Evolutionary conservation across 2,329 filamentous ascomycete species (phyloP), one percentile per base, ranked within the genome.

Genomic region (Apiospora aurea): DNA sequence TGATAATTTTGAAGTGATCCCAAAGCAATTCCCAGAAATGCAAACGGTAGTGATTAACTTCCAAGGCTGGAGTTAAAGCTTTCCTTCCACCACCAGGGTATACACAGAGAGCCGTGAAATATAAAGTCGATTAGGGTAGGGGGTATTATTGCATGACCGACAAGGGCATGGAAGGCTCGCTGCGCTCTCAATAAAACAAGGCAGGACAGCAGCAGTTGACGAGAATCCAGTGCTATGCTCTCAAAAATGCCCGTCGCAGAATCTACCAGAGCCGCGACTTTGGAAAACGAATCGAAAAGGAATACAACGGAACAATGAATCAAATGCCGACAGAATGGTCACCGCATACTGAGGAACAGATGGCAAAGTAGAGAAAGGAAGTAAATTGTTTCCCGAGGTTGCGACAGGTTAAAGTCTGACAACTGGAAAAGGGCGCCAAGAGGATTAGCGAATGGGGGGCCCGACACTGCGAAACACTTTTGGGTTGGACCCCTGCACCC

Each of bases 41-140:
- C 26, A 24, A 41, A 41, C 34, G 34, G 8, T 13, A 41, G 24
- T 0, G n/a, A 38, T 21, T 11, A 61, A 26, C 34, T 41, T 41
- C 29, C 7, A 34, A 41, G 34, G 6, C 34, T 41, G 34, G 6
- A 64, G 34, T 7, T 41, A 14, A 41, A 41, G 57, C 57, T 64
- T 41, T 64, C 57, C 18, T 64, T 64, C 21, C 57, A 64, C 57
- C 57, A 13, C 57, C 57, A 64, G 57, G 57, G 57, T 64, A 64
- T 64, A 41, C n/a, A n/a, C 57, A 64, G 57, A 41, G n/a, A 64
- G 57, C 57, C 57, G 57, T 21, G 18, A 64, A 64, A 41, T 24
- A 29, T 24, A 64, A 29, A 29, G 57, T 64, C 57, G 34, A 64
- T 64, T 64, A 64, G 57, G 26, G 26, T n/a, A 29, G 3, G 26